These are phyloP conservation scores for Boletus speciosus DNA, from an alignment of 768 basidiomycete genomes.

Conservation along the genomic window DNA sequence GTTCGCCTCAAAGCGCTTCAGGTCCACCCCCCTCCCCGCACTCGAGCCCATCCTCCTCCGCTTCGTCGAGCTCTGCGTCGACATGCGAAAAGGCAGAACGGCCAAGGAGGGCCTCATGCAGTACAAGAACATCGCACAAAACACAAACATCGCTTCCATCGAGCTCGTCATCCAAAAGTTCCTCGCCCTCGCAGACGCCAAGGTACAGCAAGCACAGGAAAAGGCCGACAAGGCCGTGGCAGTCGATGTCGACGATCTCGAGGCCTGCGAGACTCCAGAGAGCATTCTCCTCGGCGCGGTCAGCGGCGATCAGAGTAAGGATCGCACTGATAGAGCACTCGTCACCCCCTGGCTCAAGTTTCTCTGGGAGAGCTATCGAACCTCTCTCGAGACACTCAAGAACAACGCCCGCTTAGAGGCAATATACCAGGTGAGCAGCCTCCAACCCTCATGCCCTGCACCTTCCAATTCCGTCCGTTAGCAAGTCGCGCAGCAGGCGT, in stretches of 20 bases:
- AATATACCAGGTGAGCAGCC: slow-evolving; percentile 80
- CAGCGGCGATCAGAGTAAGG: slow-evolving; percentile 85
- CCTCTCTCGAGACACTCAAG: slow-evolving; percentile 91
- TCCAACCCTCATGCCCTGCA: accelerated
- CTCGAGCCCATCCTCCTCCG: slow-evolving; percentile 95
- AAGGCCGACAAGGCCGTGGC: slow-evolving; percentile 75
- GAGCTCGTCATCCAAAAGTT: slow-evolving; percentile 89
- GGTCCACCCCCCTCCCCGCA: slow-evolving; percentile 80
- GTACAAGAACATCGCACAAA: slow-evolving; percentile 97
- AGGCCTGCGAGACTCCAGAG: slow-evolving; percentile 93
- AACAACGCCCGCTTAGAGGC: slow-evolving; percentile 90
- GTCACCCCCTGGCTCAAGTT: slow-evolving; percentile 98
- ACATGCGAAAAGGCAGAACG: slow-evolving; percentile 88
- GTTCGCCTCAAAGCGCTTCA: slow-evolving; percentile 91
- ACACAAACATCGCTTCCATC: slow-evolving; percentile 85
- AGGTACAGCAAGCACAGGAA: slow-evolving; percentile 83
- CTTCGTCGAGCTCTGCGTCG: slow-evolving; percentile 94
- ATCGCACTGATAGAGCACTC: slow-evolving; percentile 89
- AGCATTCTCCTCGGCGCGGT: slow-evolving; percentile 89
- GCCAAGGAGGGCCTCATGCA: slow-evolving; percentile 93
- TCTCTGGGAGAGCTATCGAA: slow-evolving; percentile 98
- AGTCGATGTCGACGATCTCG: slow-evolving; percentile 89
- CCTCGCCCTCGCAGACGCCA: slow-evolving; percentile 73
- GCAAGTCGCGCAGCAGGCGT: slow-evolving; percentile 96
- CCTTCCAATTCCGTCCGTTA: slow-evolving; percentile 26